Base-by-base conservation (phyloP, 495 filamentous ascomycete genomes). In the Penicillium parvum region DNA sequence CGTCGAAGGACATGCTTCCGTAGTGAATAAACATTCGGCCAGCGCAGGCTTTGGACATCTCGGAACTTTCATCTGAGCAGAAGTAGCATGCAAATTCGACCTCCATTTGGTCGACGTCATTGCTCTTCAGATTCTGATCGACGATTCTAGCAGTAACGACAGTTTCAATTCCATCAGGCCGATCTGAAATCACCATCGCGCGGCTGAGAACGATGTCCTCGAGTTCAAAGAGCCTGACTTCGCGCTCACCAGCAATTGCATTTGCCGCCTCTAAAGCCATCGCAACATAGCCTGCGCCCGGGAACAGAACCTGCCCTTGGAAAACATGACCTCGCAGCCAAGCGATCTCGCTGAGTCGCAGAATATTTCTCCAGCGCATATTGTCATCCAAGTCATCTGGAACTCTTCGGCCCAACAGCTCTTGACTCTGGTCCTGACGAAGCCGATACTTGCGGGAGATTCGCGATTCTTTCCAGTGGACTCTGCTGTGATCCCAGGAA, bases 251-350 rank as follows among this genome's bases (percentile, higher is more conserved):
- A 9, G 32, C 28, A 17, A 45, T 2, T 4, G 4, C 26, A 22
- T 12, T 50, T 15, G 27, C 26, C 1, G 78, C 74, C 44, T 85
- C 81, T 0, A 84, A 17, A 0, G 76, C 81, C 71, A 78, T 77
- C 3, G 68, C 56, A 23, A 79, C 45, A 45, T 75, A 84, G 0
- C 71, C 78, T 1, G 79, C 72, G 46, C 71, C 75, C 9, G 83
- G 83, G 49, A 79, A 83, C 2, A 85, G 59, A 1, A 50, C 45
- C 19, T 66, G 51, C 4, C 57, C 49, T 33, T 71, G 65, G 1
- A 74, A 1, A 33, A 50, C 7, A 26, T 74, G 69, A 4, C 61
- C 61, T 0, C 21, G 1, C 0, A 73, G 37, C 71, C 71, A 73
- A 1, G 55, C 43, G 0, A 68, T 51, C 17, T 73, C 66, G 2